A percentile compares a stretch with the other conserved stretches of the same genome.
Conservation (phyloP, 164 flowering plant species). For the Santalum album region DNA sequence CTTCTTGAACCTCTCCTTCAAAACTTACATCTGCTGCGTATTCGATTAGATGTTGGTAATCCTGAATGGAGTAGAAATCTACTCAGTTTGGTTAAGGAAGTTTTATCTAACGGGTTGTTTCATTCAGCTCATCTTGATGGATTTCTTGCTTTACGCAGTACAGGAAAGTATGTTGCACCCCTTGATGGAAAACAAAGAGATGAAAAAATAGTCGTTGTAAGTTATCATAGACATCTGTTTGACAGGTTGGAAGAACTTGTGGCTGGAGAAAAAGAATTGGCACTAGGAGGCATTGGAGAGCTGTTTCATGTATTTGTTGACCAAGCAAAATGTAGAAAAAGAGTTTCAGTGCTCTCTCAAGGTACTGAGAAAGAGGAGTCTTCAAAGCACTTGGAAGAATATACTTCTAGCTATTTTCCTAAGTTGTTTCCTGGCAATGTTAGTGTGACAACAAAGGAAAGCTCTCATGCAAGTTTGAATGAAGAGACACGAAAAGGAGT, state of each 20-base stretch:
- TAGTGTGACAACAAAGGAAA: conserved; percentile 9
- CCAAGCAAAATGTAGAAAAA: conserved; percentile 40
- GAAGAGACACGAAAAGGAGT: conserved; percentile 49
- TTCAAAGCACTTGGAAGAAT: conserved; percentile 10
- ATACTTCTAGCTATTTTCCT: conserved; percentile 7
- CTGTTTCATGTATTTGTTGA: conserved; percentile 51
- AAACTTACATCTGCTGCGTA: conserved; percentile 27
- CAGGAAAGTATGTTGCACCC: conserved; percentile 27
- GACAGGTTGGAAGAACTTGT: conserved; percentile 42
- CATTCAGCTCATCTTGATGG: conserved; percentile 78
- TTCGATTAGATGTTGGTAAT: conserved; percentile 9
- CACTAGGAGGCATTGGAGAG: conserved; percentile 42
- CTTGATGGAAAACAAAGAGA: conserved; percentile 24
- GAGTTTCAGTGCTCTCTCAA: conserved; percentile 18
- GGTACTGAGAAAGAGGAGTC: conserved; percentile 13
- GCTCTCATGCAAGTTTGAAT: conserved; percentile 17
- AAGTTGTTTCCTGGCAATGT: conserved; percentile 3
- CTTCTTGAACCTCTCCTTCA: conserved; percentile 65
- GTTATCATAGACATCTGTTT: conserved; percentile 81
- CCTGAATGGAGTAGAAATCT: conserved; percentile 19
- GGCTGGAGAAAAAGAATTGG: conserved; percentile 26
- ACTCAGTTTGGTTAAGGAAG: conserved; percentile 41
- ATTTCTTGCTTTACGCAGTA: conserved; percentile 39
- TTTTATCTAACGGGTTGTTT: conserved; percentile 63
- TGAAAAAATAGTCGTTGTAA: conserved; percentile 31